Base-by-base conservation (phyloP, 306 rosid genomes). In the Castanospermum australe region DNA sequence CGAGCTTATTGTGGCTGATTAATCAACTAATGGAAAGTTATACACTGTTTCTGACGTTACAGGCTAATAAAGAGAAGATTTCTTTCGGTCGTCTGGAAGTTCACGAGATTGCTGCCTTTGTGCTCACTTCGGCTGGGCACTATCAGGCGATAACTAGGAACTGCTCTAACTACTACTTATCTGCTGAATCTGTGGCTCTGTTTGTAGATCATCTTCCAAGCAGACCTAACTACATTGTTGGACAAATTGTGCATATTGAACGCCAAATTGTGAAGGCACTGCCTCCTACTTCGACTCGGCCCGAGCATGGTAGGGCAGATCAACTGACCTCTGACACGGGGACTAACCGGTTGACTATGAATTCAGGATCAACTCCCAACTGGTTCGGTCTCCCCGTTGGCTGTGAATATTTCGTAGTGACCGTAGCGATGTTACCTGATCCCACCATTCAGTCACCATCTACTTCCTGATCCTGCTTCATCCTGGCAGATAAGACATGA, bases 221-320 rank as follows among this genome's bases (percentile, higher is more conserved):
- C 85, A 88, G 89, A 81, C 94, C 97, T 80, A 91, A 89, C 89
- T 91, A 88, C 85, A 96, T 96, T 73, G 97, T 96, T 75, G 99
- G 98, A 79, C 99, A 93, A 92, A 88, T 96, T 84, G 99, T 96
- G 88, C 99, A 96, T 86, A 89, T 91, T 21, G 99, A 96, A 82
- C 88, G 89, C 88, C 96, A 89, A 83, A 84, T 84, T 15, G 98
- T 81, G 84, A 96, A 91, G 90, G 84, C 81, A 8, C 44, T 38
- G 44, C 55, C 83, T 38, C 56, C 82, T 63, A 64, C 76, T 67
- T 56, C 84, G 0, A 36, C 74, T 51, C 71, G 66, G 65, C 62
- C 83, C 5, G 92, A 87, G 66, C 90, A 78, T 22, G 85, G 86
- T 59, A 82, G 82, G 81, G 85, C 77, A 22, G 84, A 84, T 75